Conservation (phyloP, 192 early-diverging fungal species). For the Coemansia sp. region DNA sequence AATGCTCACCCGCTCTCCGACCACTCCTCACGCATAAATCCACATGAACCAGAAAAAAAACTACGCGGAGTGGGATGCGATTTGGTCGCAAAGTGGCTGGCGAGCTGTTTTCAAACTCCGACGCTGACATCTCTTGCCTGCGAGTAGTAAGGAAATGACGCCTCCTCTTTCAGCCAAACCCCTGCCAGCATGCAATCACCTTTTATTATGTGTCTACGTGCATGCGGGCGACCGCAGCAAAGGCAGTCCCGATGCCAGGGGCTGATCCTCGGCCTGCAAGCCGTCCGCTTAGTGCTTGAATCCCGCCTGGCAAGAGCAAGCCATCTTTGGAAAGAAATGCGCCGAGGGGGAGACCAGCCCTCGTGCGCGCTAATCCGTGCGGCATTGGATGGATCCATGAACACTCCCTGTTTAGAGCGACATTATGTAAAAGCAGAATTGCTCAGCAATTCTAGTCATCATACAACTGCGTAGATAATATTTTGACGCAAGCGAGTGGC, state of each 20-base stretch:
- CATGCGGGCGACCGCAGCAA: not conserved
- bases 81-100: not conserved
- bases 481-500: not conserved
- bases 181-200: not conserved
- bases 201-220: not conserved
- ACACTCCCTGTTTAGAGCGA: not conserved
- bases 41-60: not conserved
- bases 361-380: not conserved
- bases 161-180: not conserved
- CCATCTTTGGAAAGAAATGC: not conserved
- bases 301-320: not conserved
- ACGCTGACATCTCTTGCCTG: not conserved
- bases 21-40: slow-evolving; percentile 4
- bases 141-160: not conserved
- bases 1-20: not conserved
- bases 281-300: not conserved
- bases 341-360: not conserved
- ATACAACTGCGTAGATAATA: not conserved
- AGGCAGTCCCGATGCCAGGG: slow-evolving; percentile 2
- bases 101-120: slow-evolving; percentile 1
- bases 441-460: not conserved
- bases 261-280: not conserved
- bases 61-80: not conserved
- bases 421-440: not conserved
- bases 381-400: not conserved